Evolutionary conservation across 2,329 filamentous ascomycete species (phyloP).

Genomic region (Apiospora marii): DNA sequence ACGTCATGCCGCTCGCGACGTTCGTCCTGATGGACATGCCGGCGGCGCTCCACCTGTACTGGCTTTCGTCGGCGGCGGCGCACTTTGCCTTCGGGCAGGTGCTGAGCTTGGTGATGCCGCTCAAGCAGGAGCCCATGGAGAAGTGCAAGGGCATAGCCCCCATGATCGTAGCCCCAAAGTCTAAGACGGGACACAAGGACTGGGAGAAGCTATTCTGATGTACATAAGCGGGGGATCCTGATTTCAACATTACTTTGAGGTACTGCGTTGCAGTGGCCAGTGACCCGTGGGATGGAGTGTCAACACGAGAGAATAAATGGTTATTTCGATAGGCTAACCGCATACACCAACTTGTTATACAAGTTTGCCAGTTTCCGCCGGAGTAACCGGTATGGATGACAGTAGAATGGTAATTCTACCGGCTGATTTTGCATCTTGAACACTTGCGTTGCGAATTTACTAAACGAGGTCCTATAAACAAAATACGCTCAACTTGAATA

Average conservation of each 20-base stretch:
- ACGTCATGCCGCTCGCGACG: neutral
- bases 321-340: too few relatives aligned
- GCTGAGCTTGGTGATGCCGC: slow-evolving; percentile 38
- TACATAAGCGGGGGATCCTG: neutral
- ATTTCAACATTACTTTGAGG: too few relatives aligned
- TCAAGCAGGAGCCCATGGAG: slow-evolving; percentile 29
- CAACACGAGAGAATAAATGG: too few relatives aligned
- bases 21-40: slow-evolving; percentile 48
- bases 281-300: too few relatives aligned
- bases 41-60: slow-evolving; percentile 53
- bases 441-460: too few relatives aligned
- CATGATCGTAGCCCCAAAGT: neutral
- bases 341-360: too few relatives aligned
- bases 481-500: neutral
- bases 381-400: too few relatives aligned
- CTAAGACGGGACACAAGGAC: slow-evolving; percentile 32
- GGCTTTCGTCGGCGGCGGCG: slow-evolving; percentile 46
- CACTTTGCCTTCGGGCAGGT: slow-evolving; percentile 34
- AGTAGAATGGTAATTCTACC: too few relatives aligned
- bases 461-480: neutral
- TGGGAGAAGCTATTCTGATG: neutral
- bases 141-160: slow-evolving; percentile 34
- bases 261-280: too few relatives aligned
- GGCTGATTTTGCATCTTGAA: too few relatives aligned
- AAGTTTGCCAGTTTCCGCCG: too few relatives aligned